A percentile compares a stretch with the other conserved stretches of the same genome.
Conservation (phyloP, 176 grass and related monocot species). For the Oryza officinalis region DNA sequence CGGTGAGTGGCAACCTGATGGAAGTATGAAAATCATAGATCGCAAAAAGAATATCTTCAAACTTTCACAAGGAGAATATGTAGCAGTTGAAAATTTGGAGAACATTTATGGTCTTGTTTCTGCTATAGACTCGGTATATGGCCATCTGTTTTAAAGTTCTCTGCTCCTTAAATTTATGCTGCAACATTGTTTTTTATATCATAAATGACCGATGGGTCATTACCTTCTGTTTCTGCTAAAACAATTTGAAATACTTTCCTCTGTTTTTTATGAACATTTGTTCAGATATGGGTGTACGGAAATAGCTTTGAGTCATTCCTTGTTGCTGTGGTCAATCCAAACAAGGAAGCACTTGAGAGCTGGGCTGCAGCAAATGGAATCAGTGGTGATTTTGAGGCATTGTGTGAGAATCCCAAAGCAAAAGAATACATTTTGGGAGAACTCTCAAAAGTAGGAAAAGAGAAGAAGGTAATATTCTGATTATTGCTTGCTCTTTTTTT, state of each 20-base stretch:
- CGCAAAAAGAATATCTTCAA: conserved; percentile 96
- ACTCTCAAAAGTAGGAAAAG: conserved; percentile 64
- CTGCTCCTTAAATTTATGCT: conserved; percentile 17
- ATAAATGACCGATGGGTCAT: background rate
- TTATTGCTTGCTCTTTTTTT: conserved; percentile 17
- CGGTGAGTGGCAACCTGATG: conserved; percentile 89
- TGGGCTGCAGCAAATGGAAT: conserved; percentile 71
- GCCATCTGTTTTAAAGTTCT: background rate
- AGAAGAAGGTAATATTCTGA: conserved; percentile 68
- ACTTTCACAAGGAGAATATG: conserved; percentile 94
- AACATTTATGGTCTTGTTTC: conserved; percentile 77
- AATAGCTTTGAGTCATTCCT: conserved; percentile 93
- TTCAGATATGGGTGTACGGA: conserved; percentile 88
- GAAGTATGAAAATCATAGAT: conserved; percentile 94
- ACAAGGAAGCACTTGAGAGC: conserved; percentile 62
- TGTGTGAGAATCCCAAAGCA: conserved; percentile 73
- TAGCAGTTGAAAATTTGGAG: conserved; percentile 91
- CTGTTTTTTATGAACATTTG: conserved; percentile 19
- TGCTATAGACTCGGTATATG: conserved; percentile 75
- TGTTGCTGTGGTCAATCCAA: conserved; percentile 81
- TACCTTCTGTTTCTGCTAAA: conserved; percentile 28
- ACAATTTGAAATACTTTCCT: conserved; percentile 18
- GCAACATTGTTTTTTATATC: conserved; percentile 22
- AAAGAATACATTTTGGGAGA: conserved; percentile 75
- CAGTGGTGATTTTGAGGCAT: conserved; percentile 53